Evolutionary conservation across 306 rosid genomes (phyloP).

Genomic region (Sesbania bispinosa): DNA sequence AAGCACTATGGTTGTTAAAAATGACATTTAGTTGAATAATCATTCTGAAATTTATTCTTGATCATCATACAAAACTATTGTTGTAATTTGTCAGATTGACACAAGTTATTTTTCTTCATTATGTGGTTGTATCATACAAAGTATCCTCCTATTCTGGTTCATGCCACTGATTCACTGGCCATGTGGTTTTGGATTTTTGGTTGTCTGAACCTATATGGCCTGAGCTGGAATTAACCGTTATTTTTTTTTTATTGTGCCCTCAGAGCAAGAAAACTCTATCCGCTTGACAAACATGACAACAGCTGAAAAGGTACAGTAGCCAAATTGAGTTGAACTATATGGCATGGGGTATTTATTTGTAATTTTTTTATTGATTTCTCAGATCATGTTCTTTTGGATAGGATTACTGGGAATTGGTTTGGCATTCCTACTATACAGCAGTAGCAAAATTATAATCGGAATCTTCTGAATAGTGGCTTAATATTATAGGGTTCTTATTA

Average conservation of each 20-base stretch:
- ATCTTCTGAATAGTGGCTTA: background rate
- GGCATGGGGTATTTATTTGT: background rate
- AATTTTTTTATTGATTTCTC: conserved; percentile 3
- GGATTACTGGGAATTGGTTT: background rate
- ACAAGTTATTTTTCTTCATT: background rate
- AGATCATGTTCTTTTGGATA: background rate
- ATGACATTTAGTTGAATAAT: background rate
- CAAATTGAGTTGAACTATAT: background rate
- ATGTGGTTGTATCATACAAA: background rate
- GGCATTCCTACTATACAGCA: background rate
- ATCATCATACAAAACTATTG: background rate
- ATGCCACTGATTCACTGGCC: background rate
- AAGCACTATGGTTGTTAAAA: background rate
- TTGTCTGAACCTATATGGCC: background rate
- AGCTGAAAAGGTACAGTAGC: conserved; percentile 57
- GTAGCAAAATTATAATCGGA: background rate
- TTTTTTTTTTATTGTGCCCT: conserved; percentile 28
- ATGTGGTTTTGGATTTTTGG: background rate
- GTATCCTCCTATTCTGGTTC: background rate
- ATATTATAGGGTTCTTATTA: background rate
- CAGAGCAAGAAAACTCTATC: conserved; percentile 51
- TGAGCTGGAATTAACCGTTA: conserved; percentile 37
- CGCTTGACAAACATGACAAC: conserved; percentile 43
- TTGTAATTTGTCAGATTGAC: background rate
- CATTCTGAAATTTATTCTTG: background rate